Percentiles rank a stretch among this genome's conserved stretches.
Evolutionary conservation across 192 early-diverging fungal species (phyloP).

Genomic region (Mortierella alpina): DNA sequence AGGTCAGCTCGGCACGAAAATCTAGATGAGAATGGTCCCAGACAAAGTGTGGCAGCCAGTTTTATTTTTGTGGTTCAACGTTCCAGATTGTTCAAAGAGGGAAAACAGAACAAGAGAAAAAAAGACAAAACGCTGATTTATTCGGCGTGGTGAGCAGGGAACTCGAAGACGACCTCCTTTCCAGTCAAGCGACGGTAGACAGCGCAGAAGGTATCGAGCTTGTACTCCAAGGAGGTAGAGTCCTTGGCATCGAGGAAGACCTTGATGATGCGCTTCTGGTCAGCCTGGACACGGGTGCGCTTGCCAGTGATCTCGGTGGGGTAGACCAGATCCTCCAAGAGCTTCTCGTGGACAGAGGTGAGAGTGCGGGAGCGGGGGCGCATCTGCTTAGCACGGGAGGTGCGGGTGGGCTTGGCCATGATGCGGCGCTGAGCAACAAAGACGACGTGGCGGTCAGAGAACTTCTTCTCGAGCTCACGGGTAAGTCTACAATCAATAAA

Average conservation of each 20-base stretch:
- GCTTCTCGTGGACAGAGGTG: constrained; percentile 95
- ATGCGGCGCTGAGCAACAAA: constrained; percentile 94
- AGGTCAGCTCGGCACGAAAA: too few relatives aligned
- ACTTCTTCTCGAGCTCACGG: constrained; percentile 99
- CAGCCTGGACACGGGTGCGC: constrained; percentile 96
- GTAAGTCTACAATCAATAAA: constrained; percentile 72
- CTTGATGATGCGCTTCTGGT: constrained; percentile 95
- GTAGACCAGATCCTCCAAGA: constrained; percentile 97
- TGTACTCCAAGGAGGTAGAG: constrained; percentile 97
- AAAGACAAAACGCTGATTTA: constrained; percentile 26
- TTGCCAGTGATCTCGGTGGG: constrained; percentile 99
- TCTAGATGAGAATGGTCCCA: too few relatives aligned
- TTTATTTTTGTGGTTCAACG: too few relatives aligned
- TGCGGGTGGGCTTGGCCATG: constrained; percentile 91
- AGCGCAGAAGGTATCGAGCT: constrained; percentile 96
- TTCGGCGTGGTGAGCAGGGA: constrained; percentile 73
- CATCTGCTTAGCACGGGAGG: constrained; percentile 89
- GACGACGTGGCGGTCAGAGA: constrained; percentile 98
- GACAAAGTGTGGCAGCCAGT: too few relatives aligned
- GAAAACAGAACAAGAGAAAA: constrained; percentile 17
- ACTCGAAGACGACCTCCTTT: constrained; percentile 99
- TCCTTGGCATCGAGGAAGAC: constrained; percentile 99
- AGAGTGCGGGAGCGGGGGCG: constrained; percentile 97
- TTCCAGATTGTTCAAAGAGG: not conserved
- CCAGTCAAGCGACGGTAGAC: constrained; percentile 96